Evolutionary conservation across 2,329 filamentous ascomycete genomes (phyloP), one percentile per base, ranked within the genome.

Genomic region (Xylaria sp.): DNA sequence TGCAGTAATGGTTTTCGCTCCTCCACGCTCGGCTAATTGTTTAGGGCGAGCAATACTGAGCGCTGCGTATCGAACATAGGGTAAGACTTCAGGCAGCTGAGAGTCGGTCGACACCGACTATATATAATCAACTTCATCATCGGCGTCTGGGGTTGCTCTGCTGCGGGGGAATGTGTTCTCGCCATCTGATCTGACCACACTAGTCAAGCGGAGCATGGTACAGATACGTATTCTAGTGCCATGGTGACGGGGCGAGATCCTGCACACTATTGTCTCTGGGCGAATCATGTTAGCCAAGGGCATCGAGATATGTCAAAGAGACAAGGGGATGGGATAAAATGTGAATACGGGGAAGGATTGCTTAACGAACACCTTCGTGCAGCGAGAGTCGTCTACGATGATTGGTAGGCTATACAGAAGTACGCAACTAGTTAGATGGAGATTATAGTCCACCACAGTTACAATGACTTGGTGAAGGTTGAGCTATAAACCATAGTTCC

Each of bases 251-350:
- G 37, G 58, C 23, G 15, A 39, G 50, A 39, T 18, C 37, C 63
- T 46, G 46, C 46, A 10, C 20, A 31, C 50, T n/a, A 25, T 18
- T 59, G 37, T 31, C n/a, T 54, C 15, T 41, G 46, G 25, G 39
- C 64, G 56, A 65, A 66, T 66, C 62, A 72, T 20, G 46, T 64
- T 8, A n/a, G 31, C 37, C n/a, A 34, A 48, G 56, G n/a, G 2
- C 20, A 37, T 65, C 55, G 50, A 48, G 28, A 28, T 37, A 15
- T 31, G 39, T 41, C 37, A 44, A 48, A 15, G 6, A 23, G 65
- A 72, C 70, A 65, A 62, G 71, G 71, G 66, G 60, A 46, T 48
- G 63, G 71, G 71, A 66, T 73, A 72, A 72, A 69, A 69, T 71
- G 70, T 18, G 66, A 70, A 69, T 51, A 44, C 52, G 54, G 37